phyloP scores from a whole-genome alignment of 2,329 filamentous ascomycete genomes.

The Xylariaceae sp. region DNA sequence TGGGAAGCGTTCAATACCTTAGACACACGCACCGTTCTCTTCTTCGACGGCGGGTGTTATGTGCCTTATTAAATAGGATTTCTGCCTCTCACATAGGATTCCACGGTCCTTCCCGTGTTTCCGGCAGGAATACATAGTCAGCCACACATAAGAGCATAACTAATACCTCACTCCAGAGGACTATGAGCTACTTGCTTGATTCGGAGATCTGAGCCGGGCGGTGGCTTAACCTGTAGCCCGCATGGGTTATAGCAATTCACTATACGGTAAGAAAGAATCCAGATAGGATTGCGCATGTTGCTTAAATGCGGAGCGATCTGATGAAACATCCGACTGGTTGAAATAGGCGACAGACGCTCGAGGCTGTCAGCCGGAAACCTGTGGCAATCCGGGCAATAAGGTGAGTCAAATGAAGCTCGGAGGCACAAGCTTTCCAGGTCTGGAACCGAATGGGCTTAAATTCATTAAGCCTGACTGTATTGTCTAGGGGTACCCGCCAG shows the following conservation, averaged over 20 bases:
- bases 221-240: conserved; percentile 32
- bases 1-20: conserved; percentile 34
- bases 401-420: conserved; percentile 32
- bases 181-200: conserved; percentile 30
- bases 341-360: conserved; percentile 39
- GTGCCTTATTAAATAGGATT: conserved; percentile 37
- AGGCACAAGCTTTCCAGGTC: conserved; percentile 23
- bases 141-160: conserved; percentile 17
- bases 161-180: conserved; percentile 17
- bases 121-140: conserved; percentile 36
- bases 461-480: conserved; percentile 26
- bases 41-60: conserved; percentile 19
- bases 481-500: conserved; percentile 14
- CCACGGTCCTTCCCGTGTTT: conserved; percentile 34
- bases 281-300: conserved; percentile 32
- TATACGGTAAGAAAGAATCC: conserved; percentile 31
- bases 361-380: conserved; percentile 27
- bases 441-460: conserved; percentile 24
- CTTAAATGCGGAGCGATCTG: conserved; percentile 30
- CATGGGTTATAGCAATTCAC: conserved; percentile 31
- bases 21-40: conserved; percentile 22
- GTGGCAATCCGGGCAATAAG: conserved; percentile 27
- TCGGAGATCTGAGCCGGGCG: conserved; percentile 35
- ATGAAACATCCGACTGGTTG: conserved; percentile 37
- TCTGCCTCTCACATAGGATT: conserved; percentile 17